Evolutionary conservation across 2,329 filamentous ascomycete species (phyloP).

Genomic region (Lasiodiplodia sp.): DNA sequence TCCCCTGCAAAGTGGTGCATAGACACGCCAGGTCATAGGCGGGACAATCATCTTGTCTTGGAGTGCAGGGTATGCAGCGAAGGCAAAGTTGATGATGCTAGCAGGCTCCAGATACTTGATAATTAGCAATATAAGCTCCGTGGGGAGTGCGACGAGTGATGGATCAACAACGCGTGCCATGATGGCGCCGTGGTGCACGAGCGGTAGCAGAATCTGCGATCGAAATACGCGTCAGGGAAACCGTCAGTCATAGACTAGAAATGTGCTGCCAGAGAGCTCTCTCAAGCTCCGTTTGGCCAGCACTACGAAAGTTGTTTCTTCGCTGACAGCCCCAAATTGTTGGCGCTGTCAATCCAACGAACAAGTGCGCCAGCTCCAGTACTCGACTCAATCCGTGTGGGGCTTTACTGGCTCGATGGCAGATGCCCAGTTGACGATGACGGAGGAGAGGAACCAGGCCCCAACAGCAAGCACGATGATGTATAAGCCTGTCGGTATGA

Average conservation of each 20-base stretch:
- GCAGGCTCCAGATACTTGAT: constrained; percentile 49
- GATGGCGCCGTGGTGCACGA: neutral
- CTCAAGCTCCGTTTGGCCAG: neutral
- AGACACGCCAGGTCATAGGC: constrained; percentile 34
- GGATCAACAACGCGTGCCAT: constrained; percentile 14
- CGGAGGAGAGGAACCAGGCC: constrained; percentile 59
- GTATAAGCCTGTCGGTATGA: constrained; percentile 75
- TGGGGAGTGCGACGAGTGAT: constrained; percentile 45
- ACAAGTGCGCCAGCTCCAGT: neutral
- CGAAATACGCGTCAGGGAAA: neutral
- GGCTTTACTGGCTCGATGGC: constrained; percentile 37
- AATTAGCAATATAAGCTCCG: constrained; percentile 56
- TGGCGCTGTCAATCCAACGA: neutral
- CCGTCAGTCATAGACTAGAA: constrained; percentile 1
- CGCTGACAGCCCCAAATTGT: neutral
- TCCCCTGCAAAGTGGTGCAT: constrained; percentile 34
- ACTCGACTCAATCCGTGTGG: constrained; percentile 41
- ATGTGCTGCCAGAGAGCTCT: neutral
- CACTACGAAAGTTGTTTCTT: neutral
- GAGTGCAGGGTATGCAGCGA: constrained; percentile 56
- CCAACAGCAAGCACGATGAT: constrained; percentile 66
- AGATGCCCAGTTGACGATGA: constrained; percentile 47
- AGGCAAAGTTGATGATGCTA: constrained; percentile 54
- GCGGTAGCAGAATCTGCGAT: neutral
- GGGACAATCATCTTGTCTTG: constrained; percentile 47